Base-by-base conservation (phyloP, 768 basidiomycete genomes). In the Boletus pseudo-olivaceus region DNA sequence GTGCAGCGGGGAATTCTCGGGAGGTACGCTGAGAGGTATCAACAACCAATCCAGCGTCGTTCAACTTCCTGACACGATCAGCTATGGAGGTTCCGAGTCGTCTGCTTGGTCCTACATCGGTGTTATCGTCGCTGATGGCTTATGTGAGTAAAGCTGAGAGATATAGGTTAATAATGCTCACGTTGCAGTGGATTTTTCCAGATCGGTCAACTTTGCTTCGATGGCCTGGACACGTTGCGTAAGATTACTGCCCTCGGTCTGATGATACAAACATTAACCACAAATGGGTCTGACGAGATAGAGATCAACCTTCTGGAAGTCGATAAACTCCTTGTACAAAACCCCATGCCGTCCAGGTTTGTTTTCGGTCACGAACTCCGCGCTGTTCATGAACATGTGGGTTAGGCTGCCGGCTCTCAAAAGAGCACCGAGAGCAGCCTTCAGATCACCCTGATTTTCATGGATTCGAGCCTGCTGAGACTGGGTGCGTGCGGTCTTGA, bases 51-150 rank as follows among this genome's bases (percentile, higher is more conserved):
- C 93, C 93, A 44, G 81, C 84, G 55, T 82, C 83, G 65, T 86
- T 80, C 19, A 96, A 72, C 15, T 87, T 83, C 60, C 80, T 83
- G 72, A 93, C 78, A 47, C 93, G 82, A 73, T 93, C 92, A 26
- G 88, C 87, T 54, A 96, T 90, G 47, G 82, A 85, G 7, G 77
- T 83, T n/a, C 83, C 85, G 3, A 79, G 62, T 55, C 77, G 77
- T 49, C 60, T 70, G 39, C 75, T 73, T 15, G 77, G 68, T 35
- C 72, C 78, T 30, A 54, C 75, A 41, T 60, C 58, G 32, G 57
- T 11, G 34, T 40, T 51, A 26, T 51, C 49, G 32, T 54, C 51
- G 47, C 63, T 69, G 47, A 41, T 55, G 44, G 34, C 27, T 12
- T 44, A 35, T 20, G 52, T 69, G 59, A 57, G 53, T 35, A 48